These are phyloP conservation scores for Ogataea hybrid DNA, from an alignment of 1,139 yeast species.

Conservation along the genomic window DNA sequence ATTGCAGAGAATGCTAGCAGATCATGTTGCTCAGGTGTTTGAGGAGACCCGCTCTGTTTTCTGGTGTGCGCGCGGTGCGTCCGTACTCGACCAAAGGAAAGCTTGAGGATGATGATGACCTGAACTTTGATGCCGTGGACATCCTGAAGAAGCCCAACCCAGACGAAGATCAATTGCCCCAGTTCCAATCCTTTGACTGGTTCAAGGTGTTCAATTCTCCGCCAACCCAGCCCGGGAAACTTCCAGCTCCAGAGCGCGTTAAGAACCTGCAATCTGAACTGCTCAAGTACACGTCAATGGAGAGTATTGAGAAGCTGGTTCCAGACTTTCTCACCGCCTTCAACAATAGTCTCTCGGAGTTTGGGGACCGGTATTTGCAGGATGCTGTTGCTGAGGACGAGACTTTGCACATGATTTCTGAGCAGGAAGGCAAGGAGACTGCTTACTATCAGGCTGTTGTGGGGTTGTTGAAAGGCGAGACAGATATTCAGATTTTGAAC, in stretches of 20 bases:
- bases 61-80: not conserved
- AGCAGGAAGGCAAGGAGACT: slow-evolving; percentile 13
- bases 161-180: not conserved
- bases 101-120: slow-evolving; percentile 25
- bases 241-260: slow-evolving; percentile 5
- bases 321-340: slow-evolving; percentile 18
- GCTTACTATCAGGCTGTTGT: slow-evolving; percentile 21
- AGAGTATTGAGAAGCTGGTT: slow-evolving; percentile 16
- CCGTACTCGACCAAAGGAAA: slow-evolving; percentile 16
- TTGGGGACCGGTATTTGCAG: slow-evolving; percentile 18
- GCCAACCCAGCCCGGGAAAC: not conserved
- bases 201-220: slow-evolving; percentile 7
- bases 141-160: not conserved
- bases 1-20: not conserved
- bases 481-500: slow-evolving; percentile 12
- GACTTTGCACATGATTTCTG: slow-evolving; percentile 11
- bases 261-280: slow-evolving; percentile 12
- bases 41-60: not conserved
- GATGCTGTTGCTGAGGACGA: slow-evolving; percentile 16
- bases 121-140: slow-evolving; percentile 19
- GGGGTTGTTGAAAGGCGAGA: slow-evolving; percentile 17
- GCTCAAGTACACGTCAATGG: slow-evolving; percentile 12
- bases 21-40: slow-evolving; percentile 1
- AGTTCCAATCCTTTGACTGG: slow-evolving; percentile 14
- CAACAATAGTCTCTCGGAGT: slow-evolving; percentile 11